phyloP scores from a whole-genome alignment of 1,284 basidiomycete genomes.

The Pseudomicrostroma phylloplanum region DNA sequence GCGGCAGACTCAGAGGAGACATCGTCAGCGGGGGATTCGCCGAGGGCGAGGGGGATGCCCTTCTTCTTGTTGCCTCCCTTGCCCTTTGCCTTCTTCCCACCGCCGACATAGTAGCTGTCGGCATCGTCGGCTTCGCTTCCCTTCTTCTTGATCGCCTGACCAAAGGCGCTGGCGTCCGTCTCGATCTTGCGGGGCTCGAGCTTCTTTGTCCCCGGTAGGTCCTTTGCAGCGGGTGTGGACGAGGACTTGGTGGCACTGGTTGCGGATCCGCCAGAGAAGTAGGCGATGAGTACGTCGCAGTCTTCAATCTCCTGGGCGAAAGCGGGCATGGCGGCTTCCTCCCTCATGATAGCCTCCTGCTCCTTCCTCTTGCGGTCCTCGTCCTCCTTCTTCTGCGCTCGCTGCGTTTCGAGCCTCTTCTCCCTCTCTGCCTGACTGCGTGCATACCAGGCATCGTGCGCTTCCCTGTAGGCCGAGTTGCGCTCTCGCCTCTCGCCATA shows the following conservation, averaged over 20 bases:
- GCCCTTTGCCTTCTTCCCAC: conserved; percentile 61
- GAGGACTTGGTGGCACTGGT: conserved; percentile 18
- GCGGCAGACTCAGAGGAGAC: conserved; percentile 12
- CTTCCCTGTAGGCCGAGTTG: conserved; percentile 38
- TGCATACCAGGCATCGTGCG: conserved; percentile 43
- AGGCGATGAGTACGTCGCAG: conserved; percentile 81
- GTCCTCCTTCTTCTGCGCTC: conserved; percentile 73
- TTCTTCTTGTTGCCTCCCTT: conserved; percentile 56
- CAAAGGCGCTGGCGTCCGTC: conserved; percentile 55
- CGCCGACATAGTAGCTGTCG: conserved; percentile 72
- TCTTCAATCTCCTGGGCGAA: conserved; percentile 93
- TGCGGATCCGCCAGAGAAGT: conserved; percentile 59
- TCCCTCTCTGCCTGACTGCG: conserved; percentile 45
- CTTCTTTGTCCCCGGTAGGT: conserved; percentile 59
- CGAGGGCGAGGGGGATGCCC: conserved; percentile 29
- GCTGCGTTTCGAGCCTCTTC: conserved; percentile 67
- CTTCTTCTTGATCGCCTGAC: conserved; percentile 76
- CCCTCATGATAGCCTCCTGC: conserved; percentile 71
- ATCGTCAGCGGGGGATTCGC: conserved; percentile 13
- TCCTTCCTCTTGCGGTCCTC: conserved; percentile 78
- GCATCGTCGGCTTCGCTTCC: conserved; percentile 68
- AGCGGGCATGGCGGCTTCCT: conserved; percentile 84
- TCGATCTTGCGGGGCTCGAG: conserved; percentile 81
- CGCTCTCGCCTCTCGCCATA: conserved; percentile 71
- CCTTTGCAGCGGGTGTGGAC: conserved; percentile 19